Evolutionary conservation across 805 yeast genomes (phyloP).

Genomic region (Starmerella vitae): DNA sequence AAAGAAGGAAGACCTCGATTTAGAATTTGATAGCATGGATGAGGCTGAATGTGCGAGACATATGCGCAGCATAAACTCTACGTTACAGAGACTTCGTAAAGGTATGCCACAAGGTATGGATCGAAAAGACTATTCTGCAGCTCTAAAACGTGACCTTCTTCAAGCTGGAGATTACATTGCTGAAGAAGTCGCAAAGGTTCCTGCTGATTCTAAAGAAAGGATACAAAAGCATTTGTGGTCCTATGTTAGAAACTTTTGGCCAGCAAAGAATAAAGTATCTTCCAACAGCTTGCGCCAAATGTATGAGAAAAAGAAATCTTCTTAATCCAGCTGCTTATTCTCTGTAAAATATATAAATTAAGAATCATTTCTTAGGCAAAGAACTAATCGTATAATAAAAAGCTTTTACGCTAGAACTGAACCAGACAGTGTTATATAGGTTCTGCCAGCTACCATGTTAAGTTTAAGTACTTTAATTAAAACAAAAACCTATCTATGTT

Average conservation of each 20-base stretch:
- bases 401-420: no score
- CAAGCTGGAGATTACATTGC: conserved; percentile 62
- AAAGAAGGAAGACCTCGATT: conserved; percentile 21
- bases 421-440: no score
- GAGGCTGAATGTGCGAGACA: conserved; percentile 49
- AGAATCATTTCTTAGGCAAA: no score
- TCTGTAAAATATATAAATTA: no score
- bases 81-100: conserved; percentile 50
- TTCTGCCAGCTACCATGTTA: no score
- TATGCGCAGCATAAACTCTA: conserved; percentile 53
- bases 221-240: conserved; percentile 63
- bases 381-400: no score
- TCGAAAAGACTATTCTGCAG: conserved; percentile 62
- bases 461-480: no score
- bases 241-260: conserved; percentile 77
- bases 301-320: conserved; percentile 36
- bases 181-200: conserved; percentile 25
- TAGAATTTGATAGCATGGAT: conserved; percentile 69
- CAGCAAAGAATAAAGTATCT: conserved; percentile 44
- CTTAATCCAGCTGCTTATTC: no score
- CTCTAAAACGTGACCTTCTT: conserved; percentile 53
- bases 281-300: conserved; percentile 58
- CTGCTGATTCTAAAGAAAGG: conserved; percentile 28
- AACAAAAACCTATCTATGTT: no score
- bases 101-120: conserved; percentile 58